These are phyloP conservation scores for Fusarium circinatum DNA, from an alignment of 2,329 filamentous ascomycete species.

Conservation along the genomic window DNA sequence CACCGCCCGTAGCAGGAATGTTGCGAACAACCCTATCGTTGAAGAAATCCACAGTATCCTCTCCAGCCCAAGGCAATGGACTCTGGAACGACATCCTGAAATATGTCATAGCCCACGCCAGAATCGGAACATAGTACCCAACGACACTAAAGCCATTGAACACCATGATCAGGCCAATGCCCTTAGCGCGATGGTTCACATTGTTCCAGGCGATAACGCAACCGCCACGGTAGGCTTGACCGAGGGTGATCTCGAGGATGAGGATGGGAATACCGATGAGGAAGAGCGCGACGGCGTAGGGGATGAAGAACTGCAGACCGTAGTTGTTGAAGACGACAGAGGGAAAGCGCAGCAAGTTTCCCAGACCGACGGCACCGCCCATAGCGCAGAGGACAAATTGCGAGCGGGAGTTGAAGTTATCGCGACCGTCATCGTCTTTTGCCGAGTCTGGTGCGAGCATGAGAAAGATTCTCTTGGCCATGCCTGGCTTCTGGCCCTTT, in stretches of 20 bases:
- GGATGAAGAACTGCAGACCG: slow-evolving; percentile 67
- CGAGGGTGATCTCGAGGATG: slow-evolving; percentile 70
- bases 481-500: slow-evolving; percentile 24
- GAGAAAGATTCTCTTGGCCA: slow-evolving; percentile 32
- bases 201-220: slow-evolving; percentile 61
- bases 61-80: slow-evolving; percentile 60
- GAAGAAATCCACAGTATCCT: neutral
- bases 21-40: slow-evolving; percentile 50
- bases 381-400: slow-evolving; percentile 45
- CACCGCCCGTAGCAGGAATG: neutral
- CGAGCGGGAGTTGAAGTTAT: slow-evolving; percentile 42
- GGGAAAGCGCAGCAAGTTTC: slow-evolving; percentile 65
- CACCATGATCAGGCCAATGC: slow-evolving; percentile 60
- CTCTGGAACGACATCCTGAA: slow-evolving; percentile 63
- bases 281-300: slow-evolving; percentile 58
- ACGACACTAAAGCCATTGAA: slow-evolving; percentile 62
- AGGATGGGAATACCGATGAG: slow-evolving; percentile 62
- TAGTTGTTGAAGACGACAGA: slow-evolving; percentile 67
- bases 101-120: slow-evolving; percentile 67
- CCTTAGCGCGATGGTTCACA: slow-evolving; percentile 59
- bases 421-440: slow-evolving; percentile 42
- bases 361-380: slow-evolving; percentile 64
- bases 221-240: slow-evolving; percentile 67
- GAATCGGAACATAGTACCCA: slow-evolving; percentile 64
- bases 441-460: slow-evolving; percentile 37